A percentile compares a stretch with the other conserved stretches of the same genome.
Evolutionary conservation across 257 asterid species (phyloP).

Genomic region (Coffea canephora): DNA sequence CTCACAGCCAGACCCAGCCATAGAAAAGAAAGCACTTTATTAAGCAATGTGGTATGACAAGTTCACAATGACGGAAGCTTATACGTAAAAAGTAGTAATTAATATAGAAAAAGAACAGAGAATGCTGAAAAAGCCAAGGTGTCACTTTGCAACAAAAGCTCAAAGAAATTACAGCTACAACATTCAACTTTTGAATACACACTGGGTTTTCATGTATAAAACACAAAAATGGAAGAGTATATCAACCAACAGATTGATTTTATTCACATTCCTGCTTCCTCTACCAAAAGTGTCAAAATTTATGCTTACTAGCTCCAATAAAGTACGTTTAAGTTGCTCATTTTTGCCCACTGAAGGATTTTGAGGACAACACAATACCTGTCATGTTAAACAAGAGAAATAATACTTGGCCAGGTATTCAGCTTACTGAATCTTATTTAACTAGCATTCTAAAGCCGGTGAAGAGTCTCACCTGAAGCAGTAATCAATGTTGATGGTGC

Average conservation of each 20-base stretch:
- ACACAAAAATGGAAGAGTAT: background rate
- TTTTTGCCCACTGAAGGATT: background rate
- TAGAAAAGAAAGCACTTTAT: background rate
- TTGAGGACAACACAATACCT: background rate
- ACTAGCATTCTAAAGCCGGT: background rate
- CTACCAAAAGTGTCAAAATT: background rate
- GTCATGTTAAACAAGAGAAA: background rate
- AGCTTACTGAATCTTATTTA: background rate
- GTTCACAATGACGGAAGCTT: background rate
- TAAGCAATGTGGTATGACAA: background rate
- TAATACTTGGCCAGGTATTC: background rate
- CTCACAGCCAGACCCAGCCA: background rate
- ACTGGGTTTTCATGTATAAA: background rate
- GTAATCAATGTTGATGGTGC: background rate
- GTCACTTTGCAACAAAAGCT: background rate
- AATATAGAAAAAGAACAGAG: background rate
- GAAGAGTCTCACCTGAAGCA: background rate
- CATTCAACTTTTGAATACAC: background rate
- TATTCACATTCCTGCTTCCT: background rate
- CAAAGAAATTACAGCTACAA: background rate
- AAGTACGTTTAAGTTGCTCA: background rate
- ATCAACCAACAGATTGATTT: background rate
- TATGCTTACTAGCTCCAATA: background rate
- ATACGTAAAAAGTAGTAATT: background rate
- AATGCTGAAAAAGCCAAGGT: background rate